These are phyloP conservation scores for Camelina sativa DNA, from an alignment of 345 rosid genomes.

Conservation along the genomic window DNA sequence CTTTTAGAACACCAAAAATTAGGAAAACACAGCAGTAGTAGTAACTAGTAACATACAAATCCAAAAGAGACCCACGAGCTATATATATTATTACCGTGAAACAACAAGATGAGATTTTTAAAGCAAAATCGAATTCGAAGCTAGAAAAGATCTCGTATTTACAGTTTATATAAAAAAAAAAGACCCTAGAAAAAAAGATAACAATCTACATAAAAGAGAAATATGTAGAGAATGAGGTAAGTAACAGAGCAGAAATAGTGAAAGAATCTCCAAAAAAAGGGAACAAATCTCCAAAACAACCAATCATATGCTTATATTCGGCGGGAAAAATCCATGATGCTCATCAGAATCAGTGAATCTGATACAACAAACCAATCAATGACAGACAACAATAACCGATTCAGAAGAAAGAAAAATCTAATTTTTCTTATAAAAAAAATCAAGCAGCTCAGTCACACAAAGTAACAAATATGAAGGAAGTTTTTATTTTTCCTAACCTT, in stretches of 20 bases:
- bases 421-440: not conserved
- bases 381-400: not conserved
- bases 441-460: constrained; percentile 39
- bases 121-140: not conserved
- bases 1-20: not conserved
- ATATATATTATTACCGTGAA: not conserved
- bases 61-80: not conserved
- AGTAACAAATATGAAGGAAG: not conserved
- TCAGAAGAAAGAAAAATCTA: constrained; percentile 14
- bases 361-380: constrained; percentile 33
- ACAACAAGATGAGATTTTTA: constrained; percentile 8
- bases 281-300: constrained; percentile 15
- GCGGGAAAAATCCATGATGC: constrained; percentile 37
- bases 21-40: not conserved
- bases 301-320: constrained; percentile 34
- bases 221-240: constrained; percentile 5
- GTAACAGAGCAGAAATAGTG: constrained; percentile 13
- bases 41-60: not conserved
- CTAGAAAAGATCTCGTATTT: not conserved
- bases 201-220: not conserved
- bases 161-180: not conserved
- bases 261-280: not conserved
- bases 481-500: constrained; percentile 36
- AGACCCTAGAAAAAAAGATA: not conserved
- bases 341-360: constrained; percentile 34